Percentiles rank a stretch among this genome's conserved stretches.
Conservation (phyloP, 495 filamentous ascomycete genomes). For the Wilcoxina mikolae region DNA sequence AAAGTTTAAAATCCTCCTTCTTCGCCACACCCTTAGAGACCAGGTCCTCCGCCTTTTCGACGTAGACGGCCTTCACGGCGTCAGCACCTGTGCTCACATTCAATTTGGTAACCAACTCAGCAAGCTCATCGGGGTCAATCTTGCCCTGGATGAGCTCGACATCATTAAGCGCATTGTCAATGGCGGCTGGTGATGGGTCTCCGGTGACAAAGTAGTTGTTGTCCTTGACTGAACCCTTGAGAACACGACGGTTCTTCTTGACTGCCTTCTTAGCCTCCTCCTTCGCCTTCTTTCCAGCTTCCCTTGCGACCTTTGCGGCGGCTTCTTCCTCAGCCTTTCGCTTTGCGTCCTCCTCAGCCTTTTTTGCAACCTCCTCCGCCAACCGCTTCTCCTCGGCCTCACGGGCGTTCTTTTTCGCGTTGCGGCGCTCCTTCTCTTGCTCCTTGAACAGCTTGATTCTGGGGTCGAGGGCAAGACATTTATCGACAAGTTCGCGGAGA, state of each 20-base stretch:
- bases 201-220: conserved; percentile 73
- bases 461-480: conserved; percentile 65
- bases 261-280: conserved; percentile 93
- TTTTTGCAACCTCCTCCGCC: conserved; percentile 60
- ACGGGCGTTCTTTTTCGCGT: conserved; percentile 78
- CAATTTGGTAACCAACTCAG: conserved; percentile 59
- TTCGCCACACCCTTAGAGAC: conserved; percentile 16
- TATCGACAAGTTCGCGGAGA: conserved; percentile 76
- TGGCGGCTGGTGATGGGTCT: conserved; percentile 50
- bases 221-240: conserved; percentile 84
- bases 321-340: conserved; percentile 70
- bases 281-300: conserved; percentile 86
- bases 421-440: conserved; percentile 77
- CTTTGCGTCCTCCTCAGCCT: conserved; percentile 63
- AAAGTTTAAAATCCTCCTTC: background rate
- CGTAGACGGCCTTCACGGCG: conserved; percentile 49
- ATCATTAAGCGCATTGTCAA: conserved; percentile 71
- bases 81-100: conserved; percentile 55
- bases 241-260: conserved; percentile 98
- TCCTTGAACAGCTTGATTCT: conserved; percentile 95
- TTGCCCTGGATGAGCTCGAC: conserved; percentile 79
- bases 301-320: conserved; percentile 63
- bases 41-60: conserved; percentile 17
- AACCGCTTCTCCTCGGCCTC: conserved; percentile 80
- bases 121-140: conserved; percentile 79